phyloP scores from a whole-genome alignment of 805 yeast genomes.

The Ogataea henricii region DNA sequence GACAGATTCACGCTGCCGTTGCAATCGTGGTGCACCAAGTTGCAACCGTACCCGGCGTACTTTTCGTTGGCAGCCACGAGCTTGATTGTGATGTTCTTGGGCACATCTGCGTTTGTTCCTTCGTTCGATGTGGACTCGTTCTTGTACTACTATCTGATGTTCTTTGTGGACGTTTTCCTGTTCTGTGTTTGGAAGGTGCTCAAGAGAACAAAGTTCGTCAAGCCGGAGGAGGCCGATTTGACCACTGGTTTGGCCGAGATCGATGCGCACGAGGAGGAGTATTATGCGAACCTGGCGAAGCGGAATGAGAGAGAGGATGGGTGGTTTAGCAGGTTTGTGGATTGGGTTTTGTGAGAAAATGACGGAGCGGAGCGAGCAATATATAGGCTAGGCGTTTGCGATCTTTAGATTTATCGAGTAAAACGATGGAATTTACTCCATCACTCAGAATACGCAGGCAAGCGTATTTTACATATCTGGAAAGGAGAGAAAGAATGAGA shows the following conservation, averaged over 20 bases:
- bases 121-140: slow-evolving; percentile 41
- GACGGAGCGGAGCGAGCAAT: too few species aligned
- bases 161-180: slow-evolving; percentile 42
- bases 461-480: too few species aligned
- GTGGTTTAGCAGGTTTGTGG: slow-evolving; percentile 2
- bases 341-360: slow-evolving; percentile 16
- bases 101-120: slow-evolving; percentile 44
- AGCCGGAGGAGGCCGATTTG: slow-evolving; percentile 49
- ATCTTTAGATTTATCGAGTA: too few species aligned
- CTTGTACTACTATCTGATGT: slow-evolving; percentile 46
- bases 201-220: slow-evolving; percentile 40
- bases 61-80: slow-evolving; percentile 33
- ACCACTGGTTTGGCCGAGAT: slow-evolving; percentile 46
- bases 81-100: slow-evolving; percentile 40
- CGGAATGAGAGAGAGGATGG: slow-evolving; percentile 1
- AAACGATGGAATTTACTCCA: too few species aligned
- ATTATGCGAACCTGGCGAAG: slow-evolving; percentile 20
- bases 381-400: too few species aligned
- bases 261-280: slow-evolving; percentile 48
- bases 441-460: too few species aligned
- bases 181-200: slow-evolving; percentile 40
- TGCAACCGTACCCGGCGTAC: slow-evolving; percentile 38
- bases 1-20: slow-evolving; percentile 47
- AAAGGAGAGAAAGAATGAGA: too few species aligned
- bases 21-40: slow-evolving; percentile 49